Conservation (phyloP, 148 eudicot species). For the Persicaria tinctoria region DNA sequence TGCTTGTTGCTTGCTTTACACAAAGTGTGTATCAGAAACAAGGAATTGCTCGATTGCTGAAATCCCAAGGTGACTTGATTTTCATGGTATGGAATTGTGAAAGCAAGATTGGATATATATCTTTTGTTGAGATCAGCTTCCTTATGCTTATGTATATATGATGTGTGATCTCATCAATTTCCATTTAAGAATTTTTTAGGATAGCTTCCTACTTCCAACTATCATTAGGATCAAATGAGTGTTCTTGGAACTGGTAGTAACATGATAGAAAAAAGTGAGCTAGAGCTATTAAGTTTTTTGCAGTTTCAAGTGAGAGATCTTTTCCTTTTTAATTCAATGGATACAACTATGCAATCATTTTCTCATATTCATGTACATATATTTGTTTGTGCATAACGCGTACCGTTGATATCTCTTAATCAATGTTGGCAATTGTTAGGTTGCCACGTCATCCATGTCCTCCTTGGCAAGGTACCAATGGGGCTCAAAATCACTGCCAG, state of each 20-base stretch:
- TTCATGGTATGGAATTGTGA: neutral
- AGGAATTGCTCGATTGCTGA: too few relatives aligned
- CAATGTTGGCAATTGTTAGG: conserved; percentile 22
- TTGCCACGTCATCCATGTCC: conserved; percentile 39
- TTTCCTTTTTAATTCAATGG: neutral
- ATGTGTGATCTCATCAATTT: neutral
- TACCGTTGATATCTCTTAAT: neutral
- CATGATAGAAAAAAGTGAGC: neutral
- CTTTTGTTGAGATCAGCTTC: too few relatives aligned
- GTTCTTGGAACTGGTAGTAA: neutral
- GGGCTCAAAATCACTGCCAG: conserved; percentile 40
- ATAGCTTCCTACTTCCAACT: neutral
- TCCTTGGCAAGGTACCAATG: conserved; percentile 42
- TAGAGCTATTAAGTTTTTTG: neutral
- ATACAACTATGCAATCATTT: neutral
- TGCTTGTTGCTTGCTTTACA: too few relatives aligned
- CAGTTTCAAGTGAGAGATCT: too few relatives aligned
- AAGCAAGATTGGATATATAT: neutral
- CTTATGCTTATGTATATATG: too few relatives aligned
- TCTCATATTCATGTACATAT: neutral
- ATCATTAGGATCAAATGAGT: neutral
- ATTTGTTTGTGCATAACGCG: neutral
- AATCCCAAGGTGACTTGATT: neutral
- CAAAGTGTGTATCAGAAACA: too few relatives aligned
- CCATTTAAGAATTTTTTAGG: neutral